Base-by-base conservation (phyloP, 2,329 filamentous ascomycete species). In the Didymellaceae sp. region DNA sequence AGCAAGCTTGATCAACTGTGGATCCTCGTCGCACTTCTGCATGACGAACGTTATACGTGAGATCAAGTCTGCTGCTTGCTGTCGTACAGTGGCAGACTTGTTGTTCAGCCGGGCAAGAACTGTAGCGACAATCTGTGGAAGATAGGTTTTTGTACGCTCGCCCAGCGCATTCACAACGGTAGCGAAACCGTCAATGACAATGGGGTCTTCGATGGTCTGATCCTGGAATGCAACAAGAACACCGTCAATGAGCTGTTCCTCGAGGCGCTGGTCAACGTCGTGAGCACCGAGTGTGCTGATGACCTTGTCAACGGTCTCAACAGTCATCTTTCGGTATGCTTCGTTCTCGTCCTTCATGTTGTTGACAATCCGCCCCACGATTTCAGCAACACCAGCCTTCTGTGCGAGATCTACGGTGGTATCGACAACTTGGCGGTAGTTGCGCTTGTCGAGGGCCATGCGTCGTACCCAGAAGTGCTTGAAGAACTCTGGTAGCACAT, bases 271-370 rank as follows among this genome's bases (percentile, higher is more conserved):
- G 18, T 90, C 89, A 63, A 99, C 92, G 69, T 99, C 94, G 26
- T 94, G 93, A 6, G 93, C 92, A 47, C 94, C 94, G 45, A 97
- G 82, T 47, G 91, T 91, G 13, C 93, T 91, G 65, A 99, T 89
- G 38, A 97, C 86, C 77, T 97, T 99, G 77, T 99, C 94, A 7
- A 97, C 86, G 0, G 94, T 97, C 78, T 99, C 94, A 25, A 99
- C 89, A 0, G 94, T 97, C 94, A 99, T 99, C 80, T 97, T 97
- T 40, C 94, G 87, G 75, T 99, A 99, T 1, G 93, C 88, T 72
- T 99, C 94, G 72, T 90, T 97, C 75, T 99, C 94, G 68, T 99
- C 94, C 75, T 99, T 99, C 61, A 99, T 83, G 70, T 99, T 97
- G 76, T 86, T 89, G 43, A 97, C 94, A 50, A 97, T 89, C 37